Percentiles rank a stretch among this genome's conserved stretches.
phyloP scores from a whole-genome alignment of 2,329 filamentous ascomycete species.

The Fusarium liriodendri region DNA sequence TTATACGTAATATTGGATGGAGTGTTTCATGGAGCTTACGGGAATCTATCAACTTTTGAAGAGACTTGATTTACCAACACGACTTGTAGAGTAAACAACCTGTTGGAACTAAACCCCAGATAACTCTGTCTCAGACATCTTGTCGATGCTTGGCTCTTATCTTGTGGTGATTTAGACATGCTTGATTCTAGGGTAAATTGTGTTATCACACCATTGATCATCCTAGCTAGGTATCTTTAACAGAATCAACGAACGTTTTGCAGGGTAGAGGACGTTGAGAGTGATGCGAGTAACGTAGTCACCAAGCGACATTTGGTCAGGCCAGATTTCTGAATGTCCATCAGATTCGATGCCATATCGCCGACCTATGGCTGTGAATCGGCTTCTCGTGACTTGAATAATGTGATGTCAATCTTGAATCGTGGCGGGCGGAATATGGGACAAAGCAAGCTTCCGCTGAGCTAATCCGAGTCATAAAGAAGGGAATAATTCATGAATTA shows the following conservation, averaged over 20 bases:
- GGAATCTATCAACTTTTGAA: background rate
- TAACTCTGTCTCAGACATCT: background rate
- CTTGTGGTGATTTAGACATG: background rate
- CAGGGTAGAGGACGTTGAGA: background rate
- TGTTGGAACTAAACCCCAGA: background rate
- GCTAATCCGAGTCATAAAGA: background rate
- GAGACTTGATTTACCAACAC: background rate
- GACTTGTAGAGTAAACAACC: background rate
- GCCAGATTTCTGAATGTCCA: background rate
- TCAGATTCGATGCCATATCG: background rate
- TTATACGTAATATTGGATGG: background rate
- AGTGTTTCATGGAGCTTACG: background rate
- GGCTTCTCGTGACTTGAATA: background rate
- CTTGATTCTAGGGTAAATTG: background rate
- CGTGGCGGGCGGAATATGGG: background rate
- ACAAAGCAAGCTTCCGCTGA: background rate
- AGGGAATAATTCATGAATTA: background rate
- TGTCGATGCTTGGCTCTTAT: no score
- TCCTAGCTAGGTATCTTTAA: no score
- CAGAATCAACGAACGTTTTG: background rate
- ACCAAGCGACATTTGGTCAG: background rate
- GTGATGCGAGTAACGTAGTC: background rate
- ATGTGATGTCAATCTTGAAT: background rate
- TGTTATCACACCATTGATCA: background rate
- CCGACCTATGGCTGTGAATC: background rate